Evolutionary conservation across 2,329 filamentous ascomycete genomes (phyloP), one percentile per base, ranked within the genome.

Genomic region (Chrysosporium queenslandicum): DNA sequence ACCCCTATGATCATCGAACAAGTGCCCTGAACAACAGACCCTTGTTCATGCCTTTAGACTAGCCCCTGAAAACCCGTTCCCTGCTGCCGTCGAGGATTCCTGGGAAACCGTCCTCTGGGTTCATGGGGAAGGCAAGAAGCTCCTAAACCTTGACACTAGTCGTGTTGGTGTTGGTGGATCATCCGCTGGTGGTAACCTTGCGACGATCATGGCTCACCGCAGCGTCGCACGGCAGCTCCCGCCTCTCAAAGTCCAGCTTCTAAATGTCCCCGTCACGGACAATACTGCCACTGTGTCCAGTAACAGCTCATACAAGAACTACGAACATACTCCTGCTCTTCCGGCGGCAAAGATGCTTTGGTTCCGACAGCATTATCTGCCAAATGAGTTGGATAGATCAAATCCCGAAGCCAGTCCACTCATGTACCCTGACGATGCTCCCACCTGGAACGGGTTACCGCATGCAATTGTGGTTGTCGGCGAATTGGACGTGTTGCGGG

Each of bases 311-410:
- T 82, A 75, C 70, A 67, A 63, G 14, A 70, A 73, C 41, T 78
- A 77, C 59, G 68, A 79, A 58, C 67, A 73, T 58, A 71, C 73
- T 0, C 72, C 77, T 0, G 75, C 77, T 0, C 68, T 81, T 1
- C 74, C 78, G 0, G 76, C 77, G 0, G 66, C 66, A 2, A 80
- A 81, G 63, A 81, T 81, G 78, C 61, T 77, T 46, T 81, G 79
- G 78, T 82, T 79, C 59, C 69, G 78, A n/a, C 60, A 71, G 16
- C 75, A 78, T 60, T 81, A 81, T 63, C 69, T 82, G 1, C 77
- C 77, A 0, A 65, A 75, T 39, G 52, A 67, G 21, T 60, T 59
- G 1, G 70, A 74, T 50, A 74, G 76, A 71, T 58, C 60, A 2
- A 66, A 77, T 30, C 73, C 75, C 0, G 77, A 80, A 60, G 76